Percentiles rank a stretch among this genome's conserved stretches.
These are phyloP conservation scores for Leishmania gerbilli DNA, from an alignment of 208 protist species.

Conservation along the genomic window DNA sequence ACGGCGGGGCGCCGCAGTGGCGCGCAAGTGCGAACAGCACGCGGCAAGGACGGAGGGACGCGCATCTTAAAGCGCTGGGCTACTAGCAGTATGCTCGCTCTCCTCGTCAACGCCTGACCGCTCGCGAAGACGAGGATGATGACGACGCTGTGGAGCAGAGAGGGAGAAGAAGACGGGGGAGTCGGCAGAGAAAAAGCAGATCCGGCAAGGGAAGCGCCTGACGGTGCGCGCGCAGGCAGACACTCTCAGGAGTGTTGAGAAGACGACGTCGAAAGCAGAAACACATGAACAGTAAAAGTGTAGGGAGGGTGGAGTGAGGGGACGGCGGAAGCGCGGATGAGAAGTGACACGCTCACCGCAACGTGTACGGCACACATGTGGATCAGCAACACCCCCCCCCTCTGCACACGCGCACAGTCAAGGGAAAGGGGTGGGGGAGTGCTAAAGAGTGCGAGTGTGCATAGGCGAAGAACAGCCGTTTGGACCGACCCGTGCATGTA, in stretches of 20 bases:
- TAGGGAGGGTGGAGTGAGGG: not conserved
- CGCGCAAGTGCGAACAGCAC: not conserved
- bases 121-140: not conserved
- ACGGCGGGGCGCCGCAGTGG: not conserved
- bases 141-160: not conserved
- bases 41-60: not conserved
- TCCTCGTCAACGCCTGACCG: not conserved
- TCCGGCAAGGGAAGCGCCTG: too few relatives aligned
- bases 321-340: too few relatives aligned
- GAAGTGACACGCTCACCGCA: too few relatives aligned
- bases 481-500: not conserved
- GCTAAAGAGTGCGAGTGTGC: not conserved
- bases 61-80: not conserved
- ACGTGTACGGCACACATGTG: too few relatives aligned
- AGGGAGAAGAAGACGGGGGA: not conserved
- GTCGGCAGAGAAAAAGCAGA: not conserved
- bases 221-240: not conserved
- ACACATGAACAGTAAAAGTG: not conserved
- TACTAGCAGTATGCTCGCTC: not conserved
- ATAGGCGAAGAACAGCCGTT: not conserved
- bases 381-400: too few relatives aligned
- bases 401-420: too few relatives aligned
- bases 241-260: not conserved
- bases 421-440: not conserved
- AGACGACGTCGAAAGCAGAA: not conserved